These are phyloP conservation scores for Solanum piurae DNA, from an alignment of 257 asterid species.

Conservation along the genomic window DNA sequence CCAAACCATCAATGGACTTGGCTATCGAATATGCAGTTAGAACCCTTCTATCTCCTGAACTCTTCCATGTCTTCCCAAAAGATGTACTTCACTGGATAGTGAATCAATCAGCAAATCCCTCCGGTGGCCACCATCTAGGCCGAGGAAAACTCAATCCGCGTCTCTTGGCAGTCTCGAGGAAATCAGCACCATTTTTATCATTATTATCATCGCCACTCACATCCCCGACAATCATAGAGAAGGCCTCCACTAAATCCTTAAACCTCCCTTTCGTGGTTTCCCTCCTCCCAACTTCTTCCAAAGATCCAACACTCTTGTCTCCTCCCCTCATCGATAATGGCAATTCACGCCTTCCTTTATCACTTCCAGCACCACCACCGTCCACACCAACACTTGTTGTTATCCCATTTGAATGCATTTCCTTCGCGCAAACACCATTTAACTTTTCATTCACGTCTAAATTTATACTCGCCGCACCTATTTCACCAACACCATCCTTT, in stretches of 20 bases:
- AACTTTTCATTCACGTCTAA: not conserved
- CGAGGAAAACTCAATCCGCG: slow-evolving; percentile 23
- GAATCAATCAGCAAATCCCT: slow-evolving; percentile 3
- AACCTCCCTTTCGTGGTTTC: not conserved
- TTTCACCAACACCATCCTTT: not conserved
- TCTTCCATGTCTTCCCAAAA: not conserved
- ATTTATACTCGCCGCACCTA: not conserved
- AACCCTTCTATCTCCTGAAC: not conserved
- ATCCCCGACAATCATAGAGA: slow-evolving; percentile 4
- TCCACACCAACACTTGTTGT: not conserved
- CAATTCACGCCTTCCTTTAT: slow-evolving; percentile 13
- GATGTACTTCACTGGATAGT: not conserved
- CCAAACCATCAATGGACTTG: not conserved
- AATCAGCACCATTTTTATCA: slow-evolving; percentile 13
- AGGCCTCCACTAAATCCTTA: not conserved
- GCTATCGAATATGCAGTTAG: not conserved
- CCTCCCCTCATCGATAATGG: slow-evolving; percentile 16
- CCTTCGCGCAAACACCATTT: not conserved
- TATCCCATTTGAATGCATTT: not conserved
- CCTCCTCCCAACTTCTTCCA: not conserved
- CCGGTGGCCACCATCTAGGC: slow-evolving; percentile 35
- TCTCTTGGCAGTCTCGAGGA: slow-evolving; percentile 20
- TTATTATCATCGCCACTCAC: not conserved
- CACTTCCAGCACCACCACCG: not conserved
- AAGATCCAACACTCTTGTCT: slow-evolving; percentile 2